A percentile compares a stretch with the other conserved stretches of the same genome.
Evolutionary conservation across 1,284 basidiomycete genomes (phyloP).

Genomic region (Stygiomarasmius scandens): DNA sequence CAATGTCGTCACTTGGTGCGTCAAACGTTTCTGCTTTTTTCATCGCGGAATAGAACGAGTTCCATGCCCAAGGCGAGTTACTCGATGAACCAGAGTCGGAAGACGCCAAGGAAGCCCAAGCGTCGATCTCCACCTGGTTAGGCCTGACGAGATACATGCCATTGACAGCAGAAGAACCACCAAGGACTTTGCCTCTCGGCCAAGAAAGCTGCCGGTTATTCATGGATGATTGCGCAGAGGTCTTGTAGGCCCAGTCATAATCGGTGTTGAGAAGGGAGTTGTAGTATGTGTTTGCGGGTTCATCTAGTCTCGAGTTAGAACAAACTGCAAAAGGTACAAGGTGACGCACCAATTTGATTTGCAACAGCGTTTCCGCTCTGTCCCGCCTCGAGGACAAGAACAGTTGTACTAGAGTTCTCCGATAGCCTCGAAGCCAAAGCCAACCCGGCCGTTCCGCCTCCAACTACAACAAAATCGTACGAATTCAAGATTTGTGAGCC

Average conservation of each 20-base stretch:
- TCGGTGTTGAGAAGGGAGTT: slow-evolving; percentile 47
- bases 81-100: slow-evolving; percentile 50
- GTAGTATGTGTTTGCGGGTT: slow-evolving; percentile 45
- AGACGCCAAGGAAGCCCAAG: slow-evolving; percentile 48
- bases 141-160: slow-evolving; percentile 60
- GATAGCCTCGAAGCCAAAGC: slow-evolving; percentile 64
- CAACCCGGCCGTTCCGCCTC: slow-evolving; percentile 68
- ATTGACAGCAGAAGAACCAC: slow-evolving; percentile 75
- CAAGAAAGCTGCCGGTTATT: slow-evolving; percentile 43
- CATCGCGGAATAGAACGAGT: slow-evolving; percentile 45
- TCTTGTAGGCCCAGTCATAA: slow-evolving; percentile 70
- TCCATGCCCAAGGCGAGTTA: slow-evolving; percentile 55
- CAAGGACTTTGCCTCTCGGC: slow-evolving; percentile 68
- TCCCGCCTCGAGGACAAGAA: slow-evolving; percentile 75
- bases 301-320: too few relatives aligned
- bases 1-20: slow-evolving; percentile 38
- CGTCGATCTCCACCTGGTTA: slow-evolving; percentile 46
- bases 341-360: slow-evolving; percentile 34
- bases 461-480: slow-evolving; percentile 54
- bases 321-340: slow-evolving; percentile 15
- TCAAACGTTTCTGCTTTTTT: slow-evolving; percentile 42
- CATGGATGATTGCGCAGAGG: slow-evolving; percentile 49
- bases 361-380: slow-evolving; percentile 54
- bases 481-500: slow-evolving; percentile 25
- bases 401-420: slow-evolving; percentile 60